Evolutionary conservation across 345 rosid species (phyloP).

Genomic region (Sonneratia alba): DNA sequence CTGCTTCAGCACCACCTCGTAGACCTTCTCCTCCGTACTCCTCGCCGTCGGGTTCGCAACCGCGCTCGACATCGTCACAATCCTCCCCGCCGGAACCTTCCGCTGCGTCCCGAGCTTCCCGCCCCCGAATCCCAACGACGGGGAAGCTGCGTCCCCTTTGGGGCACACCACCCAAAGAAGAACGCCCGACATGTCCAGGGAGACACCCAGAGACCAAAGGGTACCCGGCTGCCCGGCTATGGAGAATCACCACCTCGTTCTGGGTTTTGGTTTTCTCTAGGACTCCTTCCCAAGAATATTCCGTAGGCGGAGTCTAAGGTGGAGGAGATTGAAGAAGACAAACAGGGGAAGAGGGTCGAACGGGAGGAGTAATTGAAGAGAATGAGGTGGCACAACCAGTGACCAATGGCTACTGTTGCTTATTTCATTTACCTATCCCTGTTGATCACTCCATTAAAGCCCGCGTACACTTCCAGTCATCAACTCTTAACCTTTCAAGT

Average conservation of each 20-base stretch:
- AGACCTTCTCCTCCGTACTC: conserved; percentile 40
- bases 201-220: background rate
- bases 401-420: background rate
- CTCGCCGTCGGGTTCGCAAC: conserved; percentile 24
- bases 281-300: background rate
- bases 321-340: background rate
- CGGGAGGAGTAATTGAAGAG: background rate
- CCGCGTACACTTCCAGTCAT: no score
- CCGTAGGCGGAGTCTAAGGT: background rate
- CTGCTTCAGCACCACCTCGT: conserved; percentile 44
- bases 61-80: conserved; percentile 22
- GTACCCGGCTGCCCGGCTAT: background rate
- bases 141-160: conserved; percentile 22
- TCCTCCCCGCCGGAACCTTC: conserved; percentile 1
- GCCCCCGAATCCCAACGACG: conserved; percentile 13
- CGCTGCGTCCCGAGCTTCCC: conserved; percentile 8
- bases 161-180: conserved; percentile 38
- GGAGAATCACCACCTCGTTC: background rate
- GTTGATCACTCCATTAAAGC: no score
- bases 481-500: no score
- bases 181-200: conserved; percentile 23
- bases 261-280: background rate
- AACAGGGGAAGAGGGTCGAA: background rate
- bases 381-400: conserved; percentile 1
- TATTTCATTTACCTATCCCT: background rate